Base-by-base conservation (phyloP, 371 early-diverging fungal genomes). In the Synchytrium microbalum region DNA sequence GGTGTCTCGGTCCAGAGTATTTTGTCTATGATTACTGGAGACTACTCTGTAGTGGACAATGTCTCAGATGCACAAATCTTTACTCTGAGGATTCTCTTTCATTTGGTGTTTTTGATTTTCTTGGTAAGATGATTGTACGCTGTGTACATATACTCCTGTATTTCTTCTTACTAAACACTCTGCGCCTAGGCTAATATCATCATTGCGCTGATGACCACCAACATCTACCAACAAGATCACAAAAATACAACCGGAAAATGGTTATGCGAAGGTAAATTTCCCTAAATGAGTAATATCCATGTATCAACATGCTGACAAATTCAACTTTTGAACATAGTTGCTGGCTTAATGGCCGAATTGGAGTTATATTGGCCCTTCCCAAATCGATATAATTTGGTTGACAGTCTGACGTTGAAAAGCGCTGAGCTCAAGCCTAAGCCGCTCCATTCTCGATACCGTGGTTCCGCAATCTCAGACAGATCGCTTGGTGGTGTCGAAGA, bases 311-410 rank as follows among this genome's bases (percentile, higher is more conserved):
- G 5, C 19, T 19, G 46, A 38, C 46, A 38, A 38, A 10, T 10
- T 10, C 19, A 38, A 5, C 46, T 10, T 19, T 19, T 5, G 10
- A 38, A 5, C 5, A 38, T 38, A 38, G 69, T 74, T 30, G 65
- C 75, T n/a, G 65, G 69, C 8, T 64, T 74, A 5, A 74, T 74
- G 72, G 71, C 71, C 23, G 75, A 74, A 53, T 65, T 74, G 30
- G 75, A 74, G 54, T 63, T 74, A 14, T 72, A 67, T 64, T 74
- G 75, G 75, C 75, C 75, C 10, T 71, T 56, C 57, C 75, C 75
- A 32, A 24, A 32, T 25, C 53, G 38, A 23, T 64, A 64, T 31
- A 46, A 19, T 38, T 5, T 38, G 46, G 19, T 38, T 10, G 19
- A 38, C 46, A 38, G 19, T 10, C 5, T 38, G 10, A 38, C 46